phyloP scores from a whole-genome alignment of 176 grass and related monocot species.

The Oryza longistaminata region DNA sequence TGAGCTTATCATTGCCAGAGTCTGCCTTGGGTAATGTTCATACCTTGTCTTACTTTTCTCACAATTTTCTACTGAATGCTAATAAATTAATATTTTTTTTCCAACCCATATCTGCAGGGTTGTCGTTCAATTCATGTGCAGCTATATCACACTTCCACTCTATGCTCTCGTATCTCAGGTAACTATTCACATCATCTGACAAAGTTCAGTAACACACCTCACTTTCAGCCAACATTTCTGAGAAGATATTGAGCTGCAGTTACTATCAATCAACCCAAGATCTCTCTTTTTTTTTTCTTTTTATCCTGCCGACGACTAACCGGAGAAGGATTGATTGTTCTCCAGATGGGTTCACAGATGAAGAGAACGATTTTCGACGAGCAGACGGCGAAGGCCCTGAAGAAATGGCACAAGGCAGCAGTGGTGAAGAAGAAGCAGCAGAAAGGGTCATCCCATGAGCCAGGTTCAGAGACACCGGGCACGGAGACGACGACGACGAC shows the following conservation, averaged over 20 bases:
- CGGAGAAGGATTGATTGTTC: background rate
- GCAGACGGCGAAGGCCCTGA: constrained; percentile 67
- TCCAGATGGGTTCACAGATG: constrained; percentile 88
- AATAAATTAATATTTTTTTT: background rate
- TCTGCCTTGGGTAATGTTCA: constrained; percentile 70
- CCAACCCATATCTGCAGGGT: constrained; percentile 43
- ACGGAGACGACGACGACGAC: background rate
- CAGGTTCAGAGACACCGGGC: constrained; percentile 13
- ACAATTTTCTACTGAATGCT: background rate
- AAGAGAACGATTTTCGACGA: constrained; percentile 89
- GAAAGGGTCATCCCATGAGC: constrained; percentile 26
- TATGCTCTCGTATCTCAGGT: constrained; percentile 96
- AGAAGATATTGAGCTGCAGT: background rate
- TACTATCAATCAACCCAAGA: background rate
- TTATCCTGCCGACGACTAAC: background rate
- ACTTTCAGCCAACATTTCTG: background rate
- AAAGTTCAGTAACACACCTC: constrained; percentile 22
- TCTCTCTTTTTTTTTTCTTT: background rate
- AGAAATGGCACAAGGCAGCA: constrained; percentile 63
- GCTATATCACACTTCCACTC: constrained; percentile 89
- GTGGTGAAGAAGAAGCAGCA: constrained; percentile 58
- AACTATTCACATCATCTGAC: background rate
- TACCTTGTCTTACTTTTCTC: background rate
- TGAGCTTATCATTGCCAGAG: constrained; percentile 52
- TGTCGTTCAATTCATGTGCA: constrained; percentile 69